Evolutionary conservation across 2,329 filamentous ascomycete species (phyloP).

Genomic region (Beauveria bassiana): DNA sequence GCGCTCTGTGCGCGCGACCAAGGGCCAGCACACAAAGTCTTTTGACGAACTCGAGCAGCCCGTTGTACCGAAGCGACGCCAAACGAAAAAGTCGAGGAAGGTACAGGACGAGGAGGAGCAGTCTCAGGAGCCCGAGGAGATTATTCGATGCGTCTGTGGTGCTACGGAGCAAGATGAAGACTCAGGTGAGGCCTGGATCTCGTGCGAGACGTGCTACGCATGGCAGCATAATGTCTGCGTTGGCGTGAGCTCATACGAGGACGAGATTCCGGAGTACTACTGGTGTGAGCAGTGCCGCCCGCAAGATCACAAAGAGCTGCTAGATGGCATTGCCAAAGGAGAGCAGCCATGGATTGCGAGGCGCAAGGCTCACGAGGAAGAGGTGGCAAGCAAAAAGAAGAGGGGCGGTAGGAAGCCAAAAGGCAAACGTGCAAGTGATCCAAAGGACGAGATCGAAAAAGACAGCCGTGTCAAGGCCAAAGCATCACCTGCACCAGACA

Average conservation of each 20-base stretch:
- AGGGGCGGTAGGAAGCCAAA: constrained; percentile 55
- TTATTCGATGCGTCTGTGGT: constrained; percentile 91
- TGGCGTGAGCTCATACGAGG: constrained; percentile 69
- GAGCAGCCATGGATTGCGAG: constrained; percentile 80
- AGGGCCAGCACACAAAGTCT: constrained; percentile 88
- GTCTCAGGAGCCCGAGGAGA: constrained; percentile 44
- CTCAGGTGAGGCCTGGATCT: constrained; percentile 86
- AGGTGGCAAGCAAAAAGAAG: constrained; percentile 50
- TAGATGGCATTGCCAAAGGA: constrained; percentile 70
- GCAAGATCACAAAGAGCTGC: constrained; percentile 70
- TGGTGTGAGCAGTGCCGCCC: constrained; percentile 88
- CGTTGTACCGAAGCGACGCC: constrained; percentile 46
- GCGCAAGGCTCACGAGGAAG: constrained; percentile 54
- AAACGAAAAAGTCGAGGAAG: constrained; percentile 45
- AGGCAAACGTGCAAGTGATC: constrained; percentile 58
- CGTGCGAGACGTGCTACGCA: constrained; percentile 82
- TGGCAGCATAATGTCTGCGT: constrained; percentile 99
- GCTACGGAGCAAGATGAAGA: constrained; percentile 79
- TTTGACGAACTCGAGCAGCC: constrained; percentile 64
- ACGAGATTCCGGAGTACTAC: constrained; percentile 75
- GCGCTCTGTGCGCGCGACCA: constrained; percentile 91
- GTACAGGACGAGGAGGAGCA: constrained; percentile 46
- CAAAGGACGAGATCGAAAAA: constrained; percentile 51
- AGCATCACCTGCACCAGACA: constrained; percentile 28
- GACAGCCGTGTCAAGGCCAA: constrained; percentile 17